phyloP scores from a whole-genome alignment of 768 basidiomycete species.

The Auriscalpium microsporum region DNA sequence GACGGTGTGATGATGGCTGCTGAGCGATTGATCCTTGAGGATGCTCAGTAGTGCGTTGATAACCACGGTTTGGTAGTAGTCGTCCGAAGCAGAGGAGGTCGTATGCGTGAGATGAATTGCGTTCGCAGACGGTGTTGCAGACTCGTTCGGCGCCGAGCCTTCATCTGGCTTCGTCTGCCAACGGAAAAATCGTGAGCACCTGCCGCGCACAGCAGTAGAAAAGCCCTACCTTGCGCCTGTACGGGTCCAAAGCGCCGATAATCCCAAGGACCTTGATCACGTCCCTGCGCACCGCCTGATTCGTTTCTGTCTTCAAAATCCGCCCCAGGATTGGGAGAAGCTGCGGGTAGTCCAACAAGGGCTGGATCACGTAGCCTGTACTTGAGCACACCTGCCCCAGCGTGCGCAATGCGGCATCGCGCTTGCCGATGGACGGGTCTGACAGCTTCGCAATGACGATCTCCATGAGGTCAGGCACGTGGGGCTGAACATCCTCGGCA shows the following conservation, averaged over 20 bases:
- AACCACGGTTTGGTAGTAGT: slow-evolving; percentile 96
- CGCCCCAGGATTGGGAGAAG: slow-evolving; percentile 78
- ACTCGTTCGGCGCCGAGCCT: slow-evolving; percentile 33
- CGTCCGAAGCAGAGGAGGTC: slow-evolving; percentile 66
- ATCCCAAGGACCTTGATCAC: slow-evolving; percentile 94
- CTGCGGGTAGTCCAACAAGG: slow-evolving; percentile 85
- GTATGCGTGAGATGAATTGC: slow-evolving; percentile 64
- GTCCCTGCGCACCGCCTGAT: slow-evolving; percentile 66
- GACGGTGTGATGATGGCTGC: slow-evolving; percentile 81
- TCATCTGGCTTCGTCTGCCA: slow-evolving; percentile 52
- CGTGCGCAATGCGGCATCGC: slow-evolving; percentile 90
- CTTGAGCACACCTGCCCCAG: slow-evolving; percentile 94
- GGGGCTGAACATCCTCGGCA: slow-evolving; percentile 80
- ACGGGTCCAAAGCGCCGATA: slow-evolving; percentile 93
- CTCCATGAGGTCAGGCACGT: slow-evolving; percentile 82
- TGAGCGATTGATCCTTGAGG: slow-evolving; percentile 81
- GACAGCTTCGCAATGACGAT: slow-evolving; percentile 83
- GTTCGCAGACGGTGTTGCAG: slow-evolving; percentile 46
- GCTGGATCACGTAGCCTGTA: slow-evolving; percentile 89
- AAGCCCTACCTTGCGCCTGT: slow-evolving; percentile 72
- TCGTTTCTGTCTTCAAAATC: slow-evolving; percentile 77
- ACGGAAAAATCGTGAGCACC: too few species aligned
- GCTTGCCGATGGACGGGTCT: slow-evolving; percentile 82
- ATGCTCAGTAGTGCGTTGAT: slow-evolving; percentile 82
- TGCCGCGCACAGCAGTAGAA: not conserved